These are phyloP conservation scores for Daedaleopsis nitida DNA, from an alignment of 768 basidiomycete genomes.

Conservation along the genomic window DNA sequence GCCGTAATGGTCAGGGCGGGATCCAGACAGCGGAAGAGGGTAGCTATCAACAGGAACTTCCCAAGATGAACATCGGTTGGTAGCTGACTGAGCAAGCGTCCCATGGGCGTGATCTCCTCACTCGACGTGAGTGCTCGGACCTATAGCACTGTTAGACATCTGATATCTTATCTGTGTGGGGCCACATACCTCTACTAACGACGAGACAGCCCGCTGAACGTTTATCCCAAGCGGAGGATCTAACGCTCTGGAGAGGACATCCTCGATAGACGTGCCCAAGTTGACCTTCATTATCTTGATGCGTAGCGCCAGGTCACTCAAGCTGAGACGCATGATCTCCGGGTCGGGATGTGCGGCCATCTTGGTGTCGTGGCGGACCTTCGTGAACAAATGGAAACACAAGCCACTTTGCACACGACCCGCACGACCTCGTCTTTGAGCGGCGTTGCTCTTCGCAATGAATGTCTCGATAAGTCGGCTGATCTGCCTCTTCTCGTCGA, in stretches of 20 bases:
- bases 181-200: constrained; percentile 78
- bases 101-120: constrained; percentile 96
- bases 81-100: constrained; percentile 83
- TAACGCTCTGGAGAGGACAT: constrained; percentile 82
- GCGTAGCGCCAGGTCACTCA: constrained; percentile 87
- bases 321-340: constrained; percentile 91
- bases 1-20: constrained; percentile 97
- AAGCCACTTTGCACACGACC: constrained; percentile 89
- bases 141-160: constrained; percentile 34
- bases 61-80: constrained; percentile 96
- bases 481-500: constrained; percentile 96
- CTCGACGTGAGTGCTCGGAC: constrained; percentile 81
- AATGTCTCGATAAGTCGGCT: constrained; percentile 91
- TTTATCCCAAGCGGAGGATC: constrained; percentile 89
- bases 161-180: background rate
- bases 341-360: constrained; percentile 90
- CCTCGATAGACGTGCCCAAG: constrained; percentile 83
- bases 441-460: constrained; percentile 88
- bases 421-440: constrained; percentile 86
- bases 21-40: constrained; percentile 87
- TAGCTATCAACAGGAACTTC: constrained; percentile 86
- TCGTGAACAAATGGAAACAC: constrained; percentile 96
- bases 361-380: constrained; percentile 81
- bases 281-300: constrained; percentile 95
- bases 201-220: constrained; percentile 85